A percentile compares a stretch with the other conserved stretches of the same genome.
phyloP scores from a whole-genome alignment of 2,329 filamentous ascomycete species.

The Sphaerostilbella broomeana region DNA sequence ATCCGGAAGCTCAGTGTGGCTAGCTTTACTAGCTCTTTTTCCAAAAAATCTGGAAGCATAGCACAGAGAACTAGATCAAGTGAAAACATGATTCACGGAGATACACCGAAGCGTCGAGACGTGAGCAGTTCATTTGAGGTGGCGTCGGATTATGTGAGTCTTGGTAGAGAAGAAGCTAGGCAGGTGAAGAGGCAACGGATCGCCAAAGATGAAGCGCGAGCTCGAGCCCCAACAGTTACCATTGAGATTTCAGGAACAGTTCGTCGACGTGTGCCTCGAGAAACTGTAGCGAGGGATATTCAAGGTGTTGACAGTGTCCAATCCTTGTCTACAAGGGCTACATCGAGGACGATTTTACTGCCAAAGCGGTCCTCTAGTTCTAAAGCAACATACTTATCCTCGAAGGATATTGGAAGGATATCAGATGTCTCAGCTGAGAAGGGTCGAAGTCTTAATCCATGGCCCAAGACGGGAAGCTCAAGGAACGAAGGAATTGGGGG shows the following conservation, averaged over 20 bases:
- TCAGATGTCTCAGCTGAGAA: slow-evolving; percentile 5
- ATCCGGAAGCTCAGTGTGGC: slow-evolving; percentile 84
- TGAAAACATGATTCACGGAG: slow-evolving; percentile 4
- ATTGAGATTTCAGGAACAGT: background rate
- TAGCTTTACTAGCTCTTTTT: slow-evolving; percentile 70
- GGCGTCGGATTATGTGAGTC: background rate
- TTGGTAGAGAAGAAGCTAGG: slow-evolving; percentile 4
- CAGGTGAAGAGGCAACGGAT: slow-evolving; percentile 10
- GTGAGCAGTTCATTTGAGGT: background rate
- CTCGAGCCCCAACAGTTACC: background rate
- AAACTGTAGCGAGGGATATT: background rate
- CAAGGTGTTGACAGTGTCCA: background rate
- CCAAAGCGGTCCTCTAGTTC: slow-evolving; percentile 1
- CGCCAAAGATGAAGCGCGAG: background rate
- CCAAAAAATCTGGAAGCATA: slow-evolving; percentile 59
- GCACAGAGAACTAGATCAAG: slow-evolving; percentile 17
- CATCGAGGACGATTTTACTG: background rate
- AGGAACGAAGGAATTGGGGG: slow-evolving; percentile 4
- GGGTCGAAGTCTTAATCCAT: background rate
- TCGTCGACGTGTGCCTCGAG: background rate
- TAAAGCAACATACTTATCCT: background rate
- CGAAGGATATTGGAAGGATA: background rate
- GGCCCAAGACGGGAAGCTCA: slow-evolving; percentile 1
- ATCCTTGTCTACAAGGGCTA: background rate
- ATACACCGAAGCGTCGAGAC: slow-evolving; percentile 7